Percentiles rank a stretch among this genome's conserved stretches.
Evolutionary conservation across 1,284 basidiomycete species (phyloP).

Genomic region (Trichosporon inkin): DNA sequence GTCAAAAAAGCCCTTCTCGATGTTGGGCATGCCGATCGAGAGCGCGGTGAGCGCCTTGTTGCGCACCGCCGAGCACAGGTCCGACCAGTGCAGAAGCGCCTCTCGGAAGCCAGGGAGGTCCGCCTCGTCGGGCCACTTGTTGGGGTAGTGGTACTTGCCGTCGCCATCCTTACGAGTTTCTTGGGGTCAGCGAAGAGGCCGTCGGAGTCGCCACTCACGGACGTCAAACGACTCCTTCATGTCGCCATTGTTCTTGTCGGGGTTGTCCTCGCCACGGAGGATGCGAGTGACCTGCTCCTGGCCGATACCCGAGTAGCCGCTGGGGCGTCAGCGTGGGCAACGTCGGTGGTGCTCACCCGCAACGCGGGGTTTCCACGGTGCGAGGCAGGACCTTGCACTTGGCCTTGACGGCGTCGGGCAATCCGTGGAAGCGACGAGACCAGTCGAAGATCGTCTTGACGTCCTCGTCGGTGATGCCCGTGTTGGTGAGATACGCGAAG

Average conservation of each 20-base stretch:
- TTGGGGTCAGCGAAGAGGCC: neutral
- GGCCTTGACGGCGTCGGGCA: neutral
- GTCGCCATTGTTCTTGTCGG: constrained; percentile 51
- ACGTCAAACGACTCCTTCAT: constrained; percentile 60
- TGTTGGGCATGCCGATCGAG: constrained; percentile 54
- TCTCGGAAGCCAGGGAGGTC: constrained; percentile 58
- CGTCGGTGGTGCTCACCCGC: constrained; percentile 27
- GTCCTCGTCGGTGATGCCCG: constrained; percentile 51
- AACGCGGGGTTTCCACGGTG: neutral
- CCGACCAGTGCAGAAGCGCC: constrained; percentile 56
- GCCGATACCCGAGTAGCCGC: constrained; percentile 52
- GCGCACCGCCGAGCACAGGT: constrained; percentile 53
- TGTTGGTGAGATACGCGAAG: constrained; percentile 53
- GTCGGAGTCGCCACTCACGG: constrained; percentile 40
- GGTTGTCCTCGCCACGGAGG: constrained; percentile 43
- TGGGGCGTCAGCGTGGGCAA: constrained; percentile 42
- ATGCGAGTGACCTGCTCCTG: constrained; percentile 42
- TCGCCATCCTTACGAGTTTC: constrained; percentile 36
- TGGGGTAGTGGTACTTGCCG: constrained; percentile 49
- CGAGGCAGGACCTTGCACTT: constrained; percentile 1
- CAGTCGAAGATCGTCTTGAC: constrained; percentile 58
- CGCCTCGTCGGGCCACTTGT: constrained; percentile 60
- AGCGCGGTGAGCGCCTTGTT: constrained; percentile 55
- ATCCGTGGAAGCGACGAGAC: constrained; percentile 50
- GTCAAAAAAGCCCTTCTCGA: constrained; percentile 37